phyloP scores from a whole-genome alignment of 495 filamentous ascomycete species.

The Tuber aestivum region DNA sequence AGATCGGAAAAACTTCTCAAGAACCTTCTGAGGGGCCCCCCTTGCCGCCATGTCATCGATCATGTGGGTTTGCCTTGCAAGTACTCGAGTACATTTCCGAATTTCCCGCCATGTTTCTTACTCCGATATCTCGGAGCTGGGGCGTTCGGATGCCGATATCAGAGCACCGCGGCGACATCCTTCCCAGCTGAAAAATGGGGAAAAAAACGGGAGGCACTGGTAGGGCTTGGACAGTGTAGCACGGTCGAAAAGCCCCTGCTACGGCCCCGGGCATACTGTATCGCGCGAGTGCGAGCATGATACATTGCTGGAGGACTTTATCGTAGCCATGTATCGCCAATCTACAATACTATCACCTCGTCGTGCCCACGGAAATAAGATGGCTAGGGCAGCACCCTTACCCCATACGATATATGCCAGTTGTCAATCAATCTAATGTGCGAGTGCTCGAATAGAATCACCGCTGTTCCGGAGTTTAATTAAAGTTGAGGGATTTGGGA shows the following conservation, averaged over 20 bases:
- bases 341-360: conserved; percentile 12
- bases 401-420: conserved; percentile 27
- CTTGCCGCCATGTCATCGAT: conserved; percentile 31
- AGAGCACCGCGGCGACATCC: background rate
- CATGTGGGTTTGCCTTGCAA: conserved; percentile 28
- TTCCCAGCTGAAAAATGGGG: background rate
- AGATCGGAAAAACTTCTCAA: conserved; percentile 33
- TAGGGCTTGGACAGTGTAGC: background rate
- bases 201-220: background rate
- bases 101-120: background rate
- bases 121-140: background rate
- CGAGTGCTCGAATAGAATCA: conserved; percentile 10
- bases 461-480: background rate
- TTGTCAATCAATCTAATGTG: conserved; percentile 27
- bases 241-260: background rate
- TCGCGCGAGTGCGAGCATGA: no score
- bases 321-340: conserved; percentile 5
- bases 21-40: conserved; percentile 7
- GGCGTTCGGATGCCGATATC: background rate
- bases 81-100: background rate
- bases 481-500: background rate
- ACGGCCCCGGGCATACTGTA: background rate
- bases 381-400: conserved; percentile 12
- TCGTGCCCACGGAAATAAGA: conserved; percentile 24
- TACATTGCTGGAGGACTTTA: background rate